These are phyloP conservation scores for Cutaneotrichosporon sp. DNA, from an alignment of 1,284 basidiomycete species.

Conservation along the genomic window DNA sequence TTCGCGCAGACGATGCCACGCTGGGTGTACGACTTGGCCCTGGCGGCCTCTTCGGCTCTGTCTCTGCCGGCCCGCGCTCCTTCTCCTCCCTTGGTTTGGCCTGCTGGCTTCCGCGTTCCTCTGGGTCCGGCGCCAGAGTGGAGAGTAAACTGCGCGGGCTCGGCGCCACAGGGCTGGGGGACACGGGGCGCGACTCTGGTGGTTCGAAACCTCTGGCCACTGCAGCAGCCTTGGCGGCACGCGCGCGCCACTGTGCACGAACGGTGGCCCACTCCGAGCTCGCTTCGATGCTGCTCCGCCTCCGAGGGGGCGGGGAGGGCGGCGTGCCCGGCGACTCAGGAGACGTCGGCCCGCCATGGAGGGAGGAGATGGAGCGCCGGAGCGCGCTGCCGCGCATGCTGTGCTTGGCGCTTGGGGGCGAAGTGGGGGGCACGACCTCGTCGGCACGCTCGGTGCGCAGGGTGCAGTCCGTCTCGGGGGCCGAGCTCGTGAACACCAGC, in stretches of 20 bases:
- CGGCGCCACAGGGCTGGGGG: slow-evolving; percentile 1
- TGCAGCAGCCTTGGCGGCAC: not conserved
- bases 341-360: not conserved
- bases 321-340: not conserved
- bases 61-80: not conserved
- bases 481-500: slow-evolving; percentile 44
- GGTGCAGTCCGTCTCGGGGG: slow-evolving; percentile 27
- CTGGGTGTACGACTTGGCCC: slow-evolving; percentile 16
- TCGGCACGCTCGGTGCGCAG: slow-evolving; percentile 43
- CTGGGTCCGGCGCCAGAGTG: not conserved
- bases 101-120: not conserved
- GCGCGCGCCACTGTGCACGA: not conserved
- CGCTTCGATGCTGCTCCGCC: slow-evolving; percentile 10
- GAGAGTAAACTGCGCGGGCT: slow-evolving; percentile 5
- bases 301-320: not conserved
- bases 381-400: slow-evolving; percentile 6
- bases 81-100: not conserved
- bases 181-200: not conserved
- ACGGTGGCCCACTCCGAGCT: slow-evolving; percentile 3
- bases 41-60: not conserved
- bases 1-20: slow-evolving; percentile 9
- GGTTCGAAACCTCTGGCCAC: not conserved
- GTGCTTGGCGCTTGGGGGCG: not conserved
- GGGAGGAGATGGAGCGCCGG: not conserved
- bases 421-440: slow-evolving; percentile 41